Percentiles rank a stretch among this genome's conserved stretches.
Evolutionary conservation across 2,329 filamentous ascomycete species (phyloP).

Genomic region (Onygena corvina): DNA sequence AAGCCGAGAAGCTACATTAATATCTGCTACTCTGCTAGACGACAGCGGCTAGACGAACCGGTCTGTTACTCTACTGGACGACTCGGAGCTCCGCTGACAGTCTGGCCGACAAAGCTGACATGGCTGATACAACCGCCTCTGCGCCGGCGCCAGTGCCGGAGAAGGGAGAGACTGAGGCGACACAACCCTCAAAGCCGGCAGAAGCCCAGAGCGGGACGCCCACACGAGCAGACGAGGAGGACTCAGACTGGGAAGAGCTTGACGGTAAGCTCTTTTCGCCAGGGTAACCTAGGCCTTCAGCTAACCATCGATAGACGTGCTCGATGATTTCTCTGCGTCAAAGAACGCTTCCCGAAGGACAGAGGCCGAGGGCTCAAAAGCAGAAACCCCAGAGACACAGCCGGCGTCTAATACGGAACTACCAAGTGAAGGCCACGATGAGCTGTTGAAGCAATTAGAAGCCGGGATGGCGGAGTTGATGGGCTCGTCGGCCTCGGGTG

Average conservation of each 20-base stretch:
- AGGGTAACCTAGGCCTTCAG: background rate
- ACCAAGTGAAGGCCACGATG: slow-evolving; percentile 20
- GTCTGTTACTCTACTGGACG: no score
- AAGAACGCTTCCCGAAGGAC: background rate
- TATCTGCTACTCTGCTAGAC: background rate
- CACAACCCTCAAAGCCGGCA: background rate
- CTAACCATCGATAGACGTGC: slow-evolving; percentile 53
- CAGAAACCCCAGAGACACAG: background rate
- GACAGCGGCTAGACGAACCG: background rate
- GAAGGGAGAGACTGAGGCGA: background rate
- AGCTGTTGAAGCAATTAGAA: slow-evolving; percentile 74
- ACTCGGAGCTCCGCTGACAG: no score
- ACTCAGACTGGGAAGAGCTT: slow-evolving; percentile 89
- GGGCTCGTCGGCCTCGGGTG: slow-evolving; percentile 58
- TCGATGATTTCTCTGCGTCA: slow-evolving; percentile 72
- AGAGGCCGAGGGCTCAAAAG: background rate
- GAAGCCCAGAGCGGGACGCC: background rate
- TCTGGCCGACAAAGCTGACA: no score
- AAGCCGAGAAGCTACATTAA: background rate
- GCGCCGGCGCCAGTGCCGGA: background rate
- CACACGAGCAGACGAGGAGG: slow-evolving; percentile 44
- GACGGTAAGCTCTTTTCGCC: slow-evolving; percentile 50
- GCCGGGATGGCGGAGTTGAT: slow-evolving; percentile 78
- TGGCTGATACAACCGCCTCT: background rate
- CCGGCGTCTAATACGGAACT: background rate